These are phyloP conservation scores for Eucalyptus globulus DNA, from an alignment of 345 rosid genomes.

Conservation along the genomic window DNA sequence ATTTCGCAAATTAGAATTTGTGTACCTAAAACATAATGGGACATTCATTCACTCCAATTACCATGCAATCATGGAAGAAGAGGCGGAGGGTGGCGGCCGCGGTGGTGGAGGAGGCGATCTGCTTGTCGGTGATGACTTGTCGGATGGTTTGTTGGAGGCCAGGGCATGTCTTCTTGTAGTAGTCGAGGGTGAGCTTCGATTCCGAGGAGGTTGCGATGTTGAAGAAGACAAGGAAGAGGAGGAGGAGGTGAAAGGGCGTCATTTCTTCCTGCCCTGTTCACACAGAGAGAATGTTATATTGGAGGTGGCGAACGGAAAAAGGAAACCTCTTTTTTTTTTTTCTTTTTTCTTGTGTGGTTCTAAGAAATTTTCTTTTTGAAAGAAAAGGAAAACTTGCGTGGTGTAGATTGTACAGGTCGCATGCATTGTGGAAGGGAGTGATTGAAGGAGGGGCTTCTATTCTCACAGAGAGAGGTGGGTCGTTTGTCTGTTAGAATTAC, in stretches of 20 bases:
- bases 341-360: neutral
- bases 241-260: neutral
- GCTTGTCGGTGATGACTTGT: conserved; percentile 28
- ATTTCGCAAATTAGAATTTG: neutral
- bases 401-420: neutral
- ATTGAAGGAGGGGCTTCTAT: neutral
- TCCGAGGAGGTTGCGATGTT: neutral
- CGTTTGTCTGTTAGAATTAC: neutral
- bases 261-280: neutral
- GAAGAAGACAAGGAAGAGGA: neutral
- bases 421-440: conserved; percentile 11
- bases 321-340: neutral
- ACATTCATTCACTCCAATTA: neutral
- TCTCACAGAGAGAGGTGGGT: neutral
- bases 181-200: conserved; percentile 11
- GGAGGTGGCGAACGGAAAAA: neutral
- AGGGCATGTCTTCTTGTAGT: conserved; percentile 56
- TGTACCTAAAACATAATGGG: neutral
- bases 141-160: conserved; percentile 24
- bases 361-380: neutral
- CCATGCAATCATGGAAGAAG: conserved; percentile 72
- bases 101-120: conserved; percentile 42
- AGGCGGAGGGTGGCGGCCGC: conserved; percentile 63
- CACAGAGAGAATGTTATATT: neutral
- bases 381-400: neutral